A percentile compares a stretch with the other conserved stretches of the same genome.
These are phyloP conservation scores for Ceratocystis huliohia DNA, from an alignment of 2,329 filamentous ascomycete species.

Conservation along the genomic window DNA sequence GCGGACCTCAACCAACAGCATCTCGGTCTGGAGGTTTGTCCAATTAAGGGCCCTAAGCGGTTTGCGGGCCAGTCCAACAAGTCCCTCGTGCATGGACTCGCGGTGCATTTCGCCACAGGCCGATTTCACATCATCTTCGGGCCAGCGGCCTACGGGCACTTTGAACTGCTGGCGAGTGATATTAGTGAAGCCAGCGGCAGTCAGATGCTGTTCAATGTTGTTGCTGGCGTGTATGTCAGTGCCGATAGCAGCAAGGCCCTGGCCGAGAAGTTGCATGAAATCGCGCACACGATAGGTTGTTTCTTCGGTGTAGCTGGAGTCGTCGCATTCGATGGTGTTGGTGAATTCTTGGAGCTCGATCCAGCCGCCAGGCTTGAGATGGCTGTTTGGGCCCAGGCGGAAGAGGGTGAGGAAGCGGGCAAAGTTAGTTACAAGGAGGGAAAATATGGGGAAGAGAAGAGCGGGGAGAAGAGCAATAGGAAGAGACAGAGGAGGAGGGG, in stretches of 20 bases:
- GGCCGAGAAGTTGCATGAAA: slow-evolving; percentile 32
- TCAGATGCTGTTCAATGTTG: slow-evolving; percentile 29
- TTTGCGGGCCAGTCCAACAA: slow-evolving; percentile 30
- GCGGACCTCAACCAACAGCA: slow-evolving; percentile 34
- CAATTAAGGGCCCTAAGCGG: slow-evolving; percentile 32
- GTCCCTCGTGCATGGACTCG: slow-evolving; percentile 32
- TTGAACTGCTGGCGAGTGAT: slow-evolving; percentile 34
- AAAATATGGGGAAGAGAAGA: neutral
- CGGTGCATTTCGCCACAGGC: slow-evolving; percentile 36
- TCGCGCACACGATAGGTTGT: slow-evolving; percentile 37
- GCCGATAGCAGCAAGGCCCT: slow-evolving; percentile 33
- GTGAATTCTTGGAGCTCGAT: slow-evolving; percentile 39
- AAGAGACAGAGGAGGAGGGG: neutral
- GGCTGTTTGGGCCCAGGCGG: slow-evolving; percentile 26
- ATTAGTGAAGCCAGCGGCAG: slow-evolving; percentile 32
- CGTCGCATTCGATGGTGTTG: slow-evolving; percentile 33
- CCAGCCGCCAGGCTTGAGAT: slow-evolving; percentile 40
- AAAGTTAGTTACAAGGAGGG: neutral
- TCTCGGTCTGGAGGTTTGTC: slow-evolving; percentile 33
- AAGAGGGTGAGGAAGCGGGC: neutral
- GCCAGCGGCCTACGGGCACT: slow-evolving; percentile 39
- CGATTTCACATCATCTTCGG: slow-evolving; percentile 30
- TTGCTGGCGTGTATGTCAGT: slow-evolving; percentile 33
- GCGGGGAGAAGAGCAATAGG: slow-evolving; percentile 18
- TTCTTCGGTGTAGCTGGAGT: slow-evolving; percentile 30